phyloP scores from a whole-genome alignment of 2,329 filamentous ascomycete species.

The Cordyceps militaris region DNA sequence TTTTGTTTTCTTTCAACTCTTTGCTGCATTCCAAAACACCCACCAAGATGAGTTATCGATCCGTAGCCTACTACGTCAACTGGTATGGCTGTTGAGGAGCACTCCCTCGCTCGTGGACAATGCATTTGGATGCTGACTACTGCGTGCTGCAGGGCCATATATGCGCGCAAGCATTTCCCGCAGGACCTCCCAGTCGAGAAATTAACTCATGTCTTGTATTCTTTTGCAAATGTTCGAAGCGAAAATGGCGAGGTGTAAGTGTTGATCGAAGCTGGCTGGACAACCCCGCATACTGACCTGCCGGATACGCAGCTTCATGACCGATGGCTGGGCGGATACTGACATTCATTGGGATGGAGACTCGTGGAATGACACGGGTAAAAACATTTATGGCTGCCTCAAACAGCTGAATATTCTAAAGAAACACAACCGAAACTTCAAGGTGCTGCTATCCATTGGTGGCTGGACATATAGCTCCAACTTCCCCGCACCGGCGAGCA shows the following conservation, averaged over 20 bases:
- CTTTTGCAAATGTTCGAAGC: conserved; percentile 78
- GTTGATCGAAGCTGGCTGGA: background rate
- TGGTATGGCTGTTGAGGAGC: conserved; percentile 36
- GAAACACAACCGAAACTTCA: conserved; percentile 71
- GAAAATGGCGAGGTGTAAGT: conserved; percentile 71
- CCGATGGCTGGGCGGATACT: conserved; percentile 57
- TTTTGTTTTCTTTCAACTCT: background rate
- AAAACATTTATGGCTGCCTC: conserved; percentile 79
- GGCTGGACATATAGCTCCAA: conserved; percentile 90
- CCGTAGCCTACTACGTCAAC: conserved; percentile 69
- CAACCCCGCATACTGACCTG: background rate
- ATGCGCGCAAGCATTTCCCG: conserved; percentile 76
- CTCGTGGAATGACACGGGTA: conserved; percentile 63
- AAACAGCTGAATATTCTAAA: conserved; percentile 87
- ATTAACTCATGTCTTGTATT: conserved; percentile 82
- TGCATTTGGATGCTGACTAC: conserved; percentile 15
- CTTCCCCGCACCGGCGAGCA: conserved; percentile 69
- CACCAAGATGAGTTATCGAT: conserved; percentile 43
- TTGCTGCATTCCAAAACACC: background rate
- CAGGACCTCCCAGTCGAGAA: conserved; percentile 74
- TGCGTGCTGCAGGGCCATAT: conserved; percentile 58
- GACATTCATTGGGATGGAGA: conserved; percentile 70
- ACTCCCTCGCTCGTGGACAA: background rate
- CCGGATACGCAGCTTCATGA: conserved; percentile 37
- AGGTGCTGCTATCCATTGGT: conserved; percentile 78